Base-by-base conservation (phyloP, 1,284 basidiomycete genomes). In the Pseudozyma thailandica region DNA sequence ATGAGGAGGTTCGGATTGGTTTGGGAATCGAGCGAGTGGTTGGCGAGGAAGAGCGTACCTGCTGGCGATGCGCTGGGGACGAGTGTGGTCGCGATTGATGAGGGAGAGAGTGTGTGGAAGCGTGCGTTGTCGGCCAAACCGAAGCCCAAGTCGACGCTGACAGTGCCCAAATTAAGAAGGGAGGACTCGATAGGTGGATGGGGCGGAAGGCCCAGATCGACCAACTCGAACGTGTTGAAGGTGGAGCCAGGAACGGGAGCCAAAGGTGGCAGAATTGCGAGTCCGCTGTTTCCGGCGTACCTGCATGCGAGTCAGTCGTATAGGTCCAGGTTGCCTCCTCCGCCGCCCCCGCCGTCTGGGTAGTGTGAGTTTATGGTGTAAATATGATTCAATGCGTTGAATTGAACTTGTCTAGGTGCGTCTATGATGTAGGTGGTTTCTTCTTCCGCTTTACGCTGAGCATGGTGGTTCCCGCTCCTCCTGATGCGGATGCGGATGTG, bases 381-480 rank as follows among this genome's bases (percentile, higher is more conserved):
- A 16, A 16, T 16, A 35, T 35, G 33, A 35, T n/a, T 5, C 15
- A 5, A 7, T 16, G 33, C 33, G n/a, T 35, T 35, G 33, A 12
- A 7, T 35, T 35, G 6, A 9, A 6, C 5, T 5, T 7, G 6
- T 35, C 8, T 7, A 31, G 8, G 10, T 42, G 7, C 28, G 26
- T 33, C 20, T 31, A 35, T 35, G 13, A 35, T 6, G 25, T 20
- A 9, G 50, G 20, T 18, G 63, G 56, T 41, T 69, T 72, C 53
- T 73, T 73, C 60, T 69, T 73, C 7, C 70, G 31, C 33, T 73
- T 73, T 26, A 73, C 70, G 50, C 70, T 74, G 20, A 74, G 56
- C 48, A 53, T 54, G 43, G 54, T 74, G 2, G 46, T 50, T 13
- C 16, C 13, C n/a, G 13, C 13, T 25, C 21, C 18, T 20, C 23